phyloP scores from a whole-genome alignment of 2,329 filamentous ascomycete species.

The Pseudopyrenochaeta lycopersici region DNA sequence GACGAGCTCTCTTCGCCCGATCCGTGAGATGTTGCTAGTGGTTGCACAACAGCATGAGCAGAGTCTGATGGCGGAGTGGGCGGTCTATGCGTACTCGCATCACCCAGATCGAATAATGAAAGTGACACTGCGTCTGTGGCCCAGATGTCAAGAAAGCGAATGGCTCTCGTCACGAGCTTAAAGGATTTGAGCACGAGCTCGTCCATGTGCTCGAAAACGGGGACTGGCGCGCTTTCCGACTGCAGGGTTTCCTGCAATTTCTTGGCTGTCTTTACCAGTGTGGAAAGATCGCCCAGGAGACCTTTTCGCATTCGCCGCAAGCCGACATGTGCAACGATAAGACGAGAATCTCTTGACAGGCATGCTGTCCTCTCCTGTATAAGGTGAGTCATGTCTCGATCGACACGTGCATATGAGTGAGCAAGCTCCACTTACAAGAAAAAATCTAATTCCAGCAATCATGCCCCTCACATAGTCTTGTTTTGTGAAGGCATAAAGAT shows the following conservation, averaged over 20 bases:
- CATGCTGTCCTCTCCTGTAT: constrained; percentile 85
- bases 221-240: constrained; percentile 44
- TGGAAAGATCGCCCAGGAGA: constrained; percentile 86
- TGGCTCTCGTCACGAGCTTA: constrained; percentile 89
- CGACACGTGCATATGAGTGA: not conserved
- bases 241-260: constrained; percentile 77
- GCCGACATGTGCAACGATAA: constrained; percentile 78
- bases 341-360: constrained; percentile 79
- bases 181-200: constrained; percentile 95
- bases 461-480: constrained; percentile 95
- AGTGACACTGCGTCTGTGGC: constrained; percentile 67
- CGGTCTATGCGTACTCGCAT: constrained; percentile 43
- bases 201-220: constrained; percentile 80
- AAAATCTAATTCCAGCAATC: constrained; percentile 89
- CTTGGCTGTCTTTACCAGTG: constrained; percentile 89
- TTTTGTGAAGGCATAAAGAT: constrained; percentile 81
- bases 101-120: constrained; percentile 47
- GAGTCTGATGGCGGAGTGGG: constrained; percentile 51
- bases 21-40: constrained; percentile 31
- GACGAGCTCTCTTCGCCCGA: constrained; percentile 40
- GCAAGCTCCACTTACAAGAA: constrained; percentile 71
- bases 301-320: constrained; percentile 85
- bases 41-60: constrained; percentile 42
- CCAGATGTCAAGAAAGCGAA: constrained; percentile 88
- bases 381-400: constrained; percentile 21